Percentiles rank a stretch among this genome's conserved stretches.
Conservation (phyloP, 768 basidiomycete species). For the Xerocomellus chrysenteron region DNA sequence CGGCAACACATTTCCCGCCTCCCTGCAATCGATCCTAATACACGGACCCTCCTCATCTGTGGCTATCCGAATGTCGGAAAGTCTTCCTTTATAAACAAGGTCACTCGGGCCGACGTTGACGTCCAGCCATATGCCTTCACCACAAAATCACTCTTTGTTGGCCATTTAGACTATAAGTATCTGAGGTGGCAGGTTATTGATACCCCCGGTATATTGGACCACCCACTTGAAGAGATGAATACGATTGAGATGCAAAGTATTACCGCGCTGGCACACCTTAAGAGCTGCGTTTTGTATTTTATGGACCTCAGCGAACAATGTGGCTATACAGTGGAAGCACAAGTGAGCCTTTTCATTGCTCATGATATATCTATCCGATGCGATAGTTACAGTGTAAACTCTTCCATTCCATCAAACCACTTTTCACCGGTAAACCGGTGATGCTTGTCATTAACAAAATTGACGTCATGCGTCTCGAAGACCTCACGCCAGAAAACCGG, state of each 20-base stretch:
- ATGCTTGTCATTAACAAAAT: constrained; percentile 98
- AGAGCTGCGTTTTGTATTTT: constrained; percentile 93
- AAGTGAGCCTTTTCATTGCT: constrained; percentile 50
- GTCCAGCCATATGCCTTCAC: constrained; percentile 99
- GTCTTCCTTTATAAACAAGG: constrained; percentile 99
- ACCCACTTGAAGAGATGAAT: constrained; percentile 99
- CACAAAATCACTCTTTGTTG: constrained; percentile 97
- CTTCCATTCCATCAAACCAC: constrained; percentile 98
- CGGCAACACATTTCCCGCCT: constrained; percentile 98
- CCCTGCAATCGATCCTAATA: constrained; percentile 97
- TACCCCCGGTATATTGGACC: constrained; percentile 97
- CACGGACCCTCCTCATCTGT: constrained; percentile 94
- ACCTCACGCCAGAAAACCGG: constrained; percentile 73
- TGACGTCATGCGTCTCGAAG: constrained; percentile 86
- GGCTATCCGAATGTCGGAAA: constrained; percentile 99
- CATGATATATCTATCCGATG: background rate
- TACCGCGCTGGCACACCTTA: constrained; percentile 94
- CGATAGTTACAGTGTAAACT: constrained; percentile 75
- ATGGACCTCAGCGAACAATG: constrained; percentile 99
- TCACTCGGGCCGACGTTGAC: constrained; percentile 98
- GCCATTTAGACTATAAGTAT: constrained; percentile 98
- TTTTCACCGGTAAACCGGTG: constrained; percentile 91
- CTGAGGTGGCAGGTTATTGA: constrained; percentile 99
- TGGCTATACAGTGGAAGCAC: constrained; percentile 95
- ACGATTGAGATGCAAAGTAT: constrained; percentile 99